Evolutionary conservation across 768 basidiomycete genomes (phyloP).

Genomic region (Scleroderma bovista): DNA sequence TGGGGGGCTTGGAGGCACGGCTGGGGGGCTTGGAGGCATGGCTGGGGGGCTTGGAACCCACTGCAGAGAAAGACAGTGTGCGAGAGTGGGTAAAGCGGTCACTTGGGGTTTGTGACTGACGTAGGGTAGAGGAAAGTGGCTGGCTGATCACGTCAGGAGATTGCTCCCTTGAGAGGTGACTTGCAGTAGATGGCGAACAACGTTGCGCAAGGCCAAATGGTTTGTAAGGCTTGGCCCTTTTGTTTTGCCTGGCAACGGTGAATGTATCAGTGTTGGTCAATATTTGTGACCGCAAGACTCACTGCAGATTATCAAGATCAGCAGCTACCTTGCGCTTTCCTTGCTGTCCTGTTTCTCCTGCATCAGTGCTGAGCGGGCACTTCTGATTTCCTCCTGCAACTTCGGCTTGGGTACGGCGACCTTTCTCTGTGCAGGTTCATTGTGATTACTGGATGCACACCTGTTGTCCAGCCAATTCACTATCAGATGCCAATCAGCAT

Average conservation of each 20-base stretch:
- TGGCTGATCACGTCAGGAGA: too few relatives aligned
- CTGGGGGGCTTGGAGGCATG: neutral
- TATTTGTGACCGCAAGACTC: neutral
- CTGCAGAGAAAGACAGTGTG: neutral
- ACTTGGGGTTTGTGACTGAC: neutral
- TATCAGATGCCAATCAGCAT: too few relatives aligned
- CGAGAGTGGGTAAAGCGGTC: neutral
- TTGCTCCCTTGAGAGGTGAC: neutral
- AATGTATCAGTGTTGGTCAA: neutral
- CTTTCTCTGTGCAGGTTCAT: too few relatives aligned
- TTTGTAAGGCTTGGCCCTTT: neutral
- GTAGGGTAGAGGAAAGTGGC: too few relatives aligned
- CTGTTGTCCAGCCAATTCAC: too few relatives aligned
- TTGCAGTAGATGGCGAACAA: neutral
- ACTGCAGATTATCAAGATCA: neutral
- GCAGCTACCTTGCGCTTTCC: neutral
- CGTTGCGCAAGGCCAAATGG: neutral
- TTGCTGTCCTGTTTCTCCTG: neutral
- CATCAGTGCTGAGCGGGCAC: too few relatives aligned
- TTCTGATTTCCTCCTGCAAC: neutral
- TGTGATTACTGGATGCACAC: too few relatives aligned
- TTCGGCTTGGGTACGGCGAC: neutral
- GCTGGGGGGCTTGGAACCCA: neutral
- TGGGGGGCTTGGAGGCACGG: too few relatives aligned
- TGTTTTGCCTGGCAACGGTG: neutral